Conservation (phyloP, 2,329 filamentous ascomycete species). For the Microdochium paspali region DNA sequence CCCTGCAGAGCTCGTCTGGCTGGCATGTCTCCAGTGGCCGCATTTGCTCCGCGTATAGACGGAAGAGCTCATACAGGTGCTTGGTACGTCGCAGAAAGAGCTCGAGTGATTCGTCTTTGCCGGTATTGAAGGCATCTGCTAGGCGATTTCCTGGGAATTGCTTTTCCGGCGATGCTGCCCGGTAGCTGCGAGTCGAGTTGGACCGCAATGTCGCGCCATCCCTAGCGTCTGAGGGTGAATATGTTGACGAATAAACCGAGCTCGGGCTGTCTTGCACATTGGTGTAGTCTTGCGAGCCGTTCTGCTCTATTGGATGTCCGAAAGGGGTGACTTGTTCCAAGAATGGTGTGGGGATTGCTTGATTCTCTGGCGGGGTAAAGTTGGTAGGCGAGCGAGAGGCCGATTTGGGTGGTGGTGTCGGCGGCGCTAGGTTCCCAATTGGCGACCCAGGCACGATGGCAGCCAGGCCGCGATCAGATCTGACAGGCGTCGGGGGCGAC, state of each 20-base stretch:
- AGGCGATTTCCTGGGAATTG: constrained; percentile 29
- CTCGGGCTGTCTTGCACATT: background rate
- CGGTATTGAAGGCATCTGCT: constrained; percentile 18
- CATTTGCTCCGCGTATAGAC: constrained; percentile 65
- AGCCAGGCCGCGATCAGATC: background rate
- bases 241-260: background rate
- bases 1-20: constrained; percentile 59
- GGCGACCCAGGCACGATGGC: background rate
- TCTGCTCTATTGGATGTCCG: background rate
- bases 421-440: background rate
- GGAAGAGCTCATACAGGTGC: constrained; percentile 68
- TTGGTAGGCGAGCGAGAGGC: constrained; percentile 9
- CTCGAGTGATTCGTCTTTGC: constrained; percentile 56
- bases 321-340: constrained; percentile 5
- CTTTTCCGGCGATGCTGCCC: constrained; percentile 15
- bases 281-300: background rate
- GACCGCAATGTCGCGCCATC: background rate
- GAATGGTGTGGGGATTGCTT: constrained; percentile 2
- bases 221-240: background rate
- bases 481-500: background rate
- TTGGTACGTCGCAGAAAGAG: constrained; percentile 63
- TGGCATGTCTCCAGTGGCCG: constrained; percentile 55
- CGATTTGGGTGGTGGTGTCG: constrained; percentile 10
- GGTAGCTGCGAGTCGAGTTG: background rate
- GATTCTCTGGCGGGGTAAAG: constrained; percentile 2